Conservation (phyloP, 768 basidiomycete species). For the Vishniacozyma victoriae region DNA sequence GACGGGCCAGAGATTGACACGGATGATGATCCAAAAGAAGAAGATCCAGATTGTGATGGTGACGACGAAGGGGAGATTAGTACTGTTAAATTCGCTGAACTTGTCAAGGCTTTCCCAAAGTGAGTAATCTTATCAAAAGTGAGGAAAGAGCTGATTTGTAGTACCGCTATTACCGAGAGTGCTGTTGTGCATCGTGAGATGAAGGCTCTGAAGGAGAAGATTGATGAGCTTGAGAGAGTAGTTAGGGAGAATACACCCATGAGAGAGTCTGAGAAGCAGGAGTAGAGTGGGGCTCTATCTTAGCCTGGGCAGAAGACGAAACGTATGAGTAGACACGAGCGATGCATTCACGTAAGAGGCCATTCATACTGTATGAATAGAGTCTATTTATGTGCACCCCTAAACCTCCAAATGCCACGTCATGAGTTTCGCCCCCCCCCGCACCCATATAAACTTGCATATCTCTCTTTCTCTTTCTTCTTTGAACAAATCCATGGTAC, state of each 20-base stretch:
- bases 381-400: no score
- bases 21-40: slow-evolving; percentile 48
- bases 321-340: no score
- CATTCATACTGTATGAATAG: no score
- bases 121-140: slow-evolving; percentile 15
- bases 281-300: no score
- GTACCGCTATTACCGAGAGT: slow-evolving; percentile 40
- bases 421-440: no score
- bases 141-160: slow-evolving; percentile 12
- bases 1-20: slow-evolving; percentile 34
- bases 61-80: slow-evolving; percentile 66
- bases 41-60: slow-evolving; percentile 70
- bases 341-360: no score
- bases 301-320: no score
- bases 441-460: background rate
- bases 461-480: background rate
- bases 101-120: slow-evolving; percentile 43
- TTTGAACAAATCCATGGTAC: no score
- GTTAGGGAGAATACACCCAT: slow-evolving; percentile 7
- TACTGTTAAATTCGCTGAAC: slow-evolving; percentile 24
- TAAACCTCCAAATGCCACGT: no score
- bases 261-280: background rate
- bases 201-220: slow-evolving; percentile 22
- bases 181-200: slow-evolving; percentile 39
- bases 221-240: slow-evolving; percentile 33